Evolutionary conservation across 2,329 filamentous ascomycete species (phyloP), one percentile per base, ranked within the genome.

Genomic region (Colletotrichum sp.): DNA sequence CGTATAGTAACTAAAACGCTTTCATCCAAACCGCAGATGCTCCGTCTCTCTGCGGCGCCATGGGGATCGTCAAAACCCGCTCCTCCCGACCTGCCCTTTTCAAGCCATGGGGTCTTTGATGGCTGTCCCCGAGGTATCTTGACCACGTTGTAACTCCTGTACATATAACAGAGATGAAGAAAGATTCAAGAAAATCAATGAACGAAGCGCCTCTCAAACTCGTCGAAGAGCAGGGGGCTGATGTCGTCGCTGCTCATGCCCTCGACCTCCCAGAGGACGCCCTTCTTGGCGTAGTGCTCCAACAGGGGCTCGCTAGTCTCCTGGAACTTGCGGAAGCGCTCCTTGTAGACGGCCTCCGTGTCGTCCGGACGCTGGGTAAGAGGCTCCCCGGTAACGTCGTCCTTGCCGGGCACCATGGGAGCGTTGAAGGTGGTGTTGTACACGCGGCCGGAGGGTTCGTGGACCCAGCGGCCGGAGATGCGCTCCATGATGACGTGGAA

Each of bases 351-450:
- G 65, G 95, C 93, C 79, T 97, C 94, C 73, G 93, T 94, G 83
- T 99, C 97, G 82, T 99, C 97, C 9, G 93, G 89, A 71, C 97
- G 90, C 83, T 98, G 94, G 7, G 94, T 93, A 77, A 99, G 89
- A 26, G 90, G 88, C 83, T 99, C 97, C 18, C 97, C 97, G 0
- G 97, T 99, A 64, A 98, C 83, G 84, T 99, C 97, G 85, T 99
- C 97, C 79, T 89, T 91, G 30, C 97, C 96, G 0, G 92, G 86
- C 2, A 96, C 92, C 79, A 93, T 94, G 1, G 97, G 97, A 9
- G 94, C 90, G 82, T 99, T 96, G 88, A 98, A 99, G 0, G 93
- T 93, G 4, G 96, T 98, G 84, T 99, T 99, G 89, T 99, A 99
- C 18, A 98, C 94, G 32, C 97, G 91, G 2, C 97, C 97, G 0